Evolutionary conservation across 108 stramenopile genomes (phyloP), one percentile per base, ranked within the genome.

Genomic region (Tribonema minus): DNA sequence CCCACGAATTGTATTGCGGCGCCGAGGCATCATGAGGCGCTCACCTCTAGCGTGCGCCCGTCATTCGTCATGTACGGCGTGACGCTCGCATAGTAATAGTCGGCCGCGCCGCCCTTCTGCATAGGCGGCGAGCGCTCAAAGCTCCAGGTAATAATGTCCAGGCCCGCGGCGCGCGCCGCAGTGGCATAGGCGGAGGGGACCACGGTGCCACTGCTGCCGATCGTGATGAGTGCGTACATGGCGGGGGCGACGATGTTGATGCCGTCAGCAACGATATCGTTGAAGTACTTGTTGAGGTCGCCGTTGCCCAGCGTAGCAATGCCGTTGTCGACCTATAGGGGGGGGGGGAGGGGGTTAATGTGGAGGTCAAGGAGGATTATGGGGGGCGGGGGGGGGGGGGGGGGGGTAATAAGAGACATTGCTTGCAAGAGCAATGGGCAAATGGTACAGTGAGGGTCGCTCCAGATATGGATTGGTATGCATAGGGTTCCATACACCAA

Each of bases 111-210:
- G 15, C 20, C 20, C 15, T 20, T 9, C 46, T 54, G 9, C 15
- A 54, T 54, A 54, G 46, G 46, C 9, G 46, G 46, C 9, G 46
- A 9, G 20, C 46, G 46, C 46, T 54, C 46, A 54, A 54, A 54
- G 9, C 20, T 62, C 61, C 71, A 72, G 32, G 71, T 72, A 30
- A 72, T 72, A 46, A 72, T 61, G 31, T 72, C 61, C 3, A 72
- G 61, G 27, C 71, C 71, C 0, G 59, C 59, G 30, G 37, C 61
- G 9, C 58, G 15, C 12, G 61, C 71, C 61, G 32, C 61, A n/a
- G 9, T 60, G 27, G 71, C 61, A 30, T 62, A 72, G 12, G 27
- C 34, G 23, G 71, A 72, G 29, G 71, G 71, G 32, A 63, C 71
- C 37, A 72, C 60, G 12, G 5, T 9, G 27, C 25, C 33, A 12